Base-by-base conservation (phyloP, 768 basidiomycete species). In the Tulasnella sp. region DNA sequence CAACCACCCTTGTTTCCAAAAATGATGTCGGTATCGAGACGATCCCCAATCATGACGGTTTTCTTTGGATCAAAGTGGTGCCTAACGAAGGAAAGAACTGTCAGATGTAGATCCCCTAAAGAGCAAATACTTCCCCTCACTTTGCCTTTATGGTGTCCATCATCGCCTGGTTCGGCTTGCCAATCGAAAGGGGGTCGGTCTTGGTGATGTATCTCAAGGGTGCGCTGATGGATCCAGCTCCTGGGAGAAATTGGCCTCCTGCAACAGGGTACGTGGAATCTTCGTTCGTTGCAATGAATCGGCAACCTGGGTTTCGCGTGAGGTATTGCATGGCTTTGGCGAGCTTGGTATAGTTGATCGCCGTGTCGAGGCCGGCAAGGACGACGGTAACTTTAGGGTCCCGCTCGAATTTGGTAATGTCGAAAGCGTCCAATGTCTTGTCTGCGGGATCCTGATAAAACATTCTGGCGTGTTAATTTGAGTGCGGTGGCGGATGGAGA, bases 1-100 rank as follows among this genome's bases (percentile, higher is more conserved):
- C 98, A 88, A 36, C 95, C 95, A 56, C 95, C 95, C 71, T 90
- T 89, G 84, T 94, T 89, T 74, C 97, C 98, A 83, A 99, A 99
- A 75, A 93, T 86, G 82, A 99, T 98, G 85, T 99, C 97, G 7
- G 98, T 99, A 84, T 94, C 93, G 82, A 99, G 88, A 80, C 97
- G 90, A 86, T 99, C 97, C 58, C 97, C 97, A 71, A 99, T 88
- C 95, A 99, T 98, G 84, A 99, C 91, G 21, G 97, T 96, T n/a
- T 91, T 88, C 80, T 88, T 86, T 62, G 94, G 94, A 85, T 99
- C 93, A 84, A 95, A 96, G 73, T 93, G 84, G 82, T 97, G 91
- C 85, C 96, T 98, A 27, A 19, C 3, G 52, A 80, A 14, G 38
- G 24, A n/a, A 73, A 72, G 52, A 19, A 58, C 40, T 19, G 31